phyloP scores from a whole-genome alignment of 2,329 filamentous ascomycete species.

The Fusarium mexicanum region DNA sequence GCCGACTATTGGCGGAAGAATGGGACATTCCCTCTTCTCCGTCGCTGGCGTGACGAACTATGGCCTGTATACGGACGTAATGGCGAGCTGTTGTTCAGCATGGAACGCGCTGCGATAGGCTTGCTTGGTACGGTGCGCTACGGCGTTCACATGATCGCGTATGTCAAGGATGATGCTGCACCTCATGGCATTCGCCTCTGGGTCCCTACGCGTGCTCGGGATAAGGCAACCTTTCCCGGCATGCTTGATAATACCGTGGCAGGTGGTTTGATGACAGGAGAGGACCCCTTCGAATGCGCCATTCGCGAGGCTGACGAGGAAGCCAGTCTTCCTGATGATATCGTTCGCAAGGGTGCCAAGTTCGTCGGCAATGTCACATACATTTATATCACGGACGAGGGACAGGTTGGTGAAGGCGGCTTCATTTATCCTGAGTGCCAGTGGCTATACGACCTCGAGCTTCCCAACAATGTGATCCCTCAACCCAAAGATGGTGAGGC shows the following conservation, averaged over 20 bases:
- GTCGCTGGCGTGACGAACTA: slow-evolving; percentile 81
- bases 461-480: slow-evolving; percentile 74
- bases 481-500: slow-evolving; percentile 90
- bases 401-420: slow-evolving; percentile 81
- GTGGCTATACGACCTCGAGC: slow-evolving; percentile 88
- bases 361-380: slow-evolving; percentile 81
- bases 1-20: slow-evolving; percentile 74
- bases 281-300: slow-evolving; percentile 82
- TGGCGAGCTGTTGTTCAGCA: slow-evolving; percentile 72
- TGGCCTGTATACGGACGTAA: slow-evolving; percentile 80
- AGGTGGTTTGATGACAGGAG: slow-evolving; percentile 78
- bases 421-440: slow-evolving; percentile 91
- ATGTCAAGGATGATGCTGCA: slow-evolving; percentile 57
- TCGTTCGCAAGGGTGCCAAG: slow-evolving; percentile 70
- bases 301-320: slow-evolving; percentile 91
- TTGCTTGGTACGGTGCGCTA: slow-evolving; percentile 82
- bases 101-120: slow-evolving; percentile 79
- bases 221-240: slow-evolving; percentile 88
- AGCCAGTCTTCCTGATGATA: slow-evolving; percentile 76
- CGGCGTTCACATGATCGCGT: slow-evolving; percentile 84
- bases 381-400: slow-evolving; percentile 79
- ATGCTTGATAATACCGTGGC: slow-evolving; percentile 97
- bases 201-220: slow-evolving; percentile 79
- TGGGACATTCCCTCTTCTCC: slow-evolving; percentile 77
- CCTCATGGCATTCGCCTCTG: slow-evolving; percentile 77